Evolutionary conservation across 1,139 yeast species (phyloP), one percentile per base, ranked within the genome.

Genomic region (Tardiomyces depauwii): DNA sequence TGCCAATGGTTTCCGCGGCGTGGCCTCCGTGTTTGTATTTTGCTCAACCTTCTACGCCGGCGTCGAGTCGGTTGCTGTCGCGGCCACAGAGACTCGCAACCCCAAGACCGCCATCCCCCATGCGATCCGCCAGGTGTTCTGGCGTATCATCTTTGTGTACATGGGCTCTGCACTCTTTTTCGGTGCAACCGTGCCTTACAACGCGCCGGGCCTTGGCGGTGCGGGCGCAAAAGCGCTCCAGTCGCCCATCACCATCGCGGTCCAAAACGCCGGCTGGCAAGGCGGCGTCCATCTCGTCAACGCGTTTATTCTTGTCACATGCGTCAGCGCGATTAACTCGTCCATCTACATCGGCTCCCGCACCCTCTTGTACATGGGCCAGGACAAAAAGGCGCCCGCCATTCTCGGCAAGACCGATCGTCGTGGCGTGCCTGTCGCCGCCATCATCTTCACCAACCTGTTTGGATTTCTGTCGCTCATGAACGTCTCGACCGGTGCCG

Each of bases 71-170:
- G 84, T 85, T 28, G 96, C 95, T 56, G 77, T 89, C 47, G 78
- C 95, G 4, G 91, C 94, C 18, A 95, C 95, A 61, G 96, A 89
- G 67, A 76, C 91, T 44, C 73, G 76, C 44, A 83, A 85, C 64
- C 96, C 96, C 48, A 73, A 84, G 61, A 78, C 76, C 54, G 74
- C 93, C 13, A 85, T 89, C 45, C 96, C 96, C 48, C 74, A 75
- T 49, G 96, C 96, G 30, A 84, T 86, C 58, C 77, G 81, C 57
- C 84, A 84, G 60, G 94, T 87, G 36, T 77, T 87, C 54, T 75
- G 78, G 68, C 77, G 96, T 66, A 86, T 89, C 55, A 64, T 85
- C 53, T 68, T 87, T 48, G 84, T 89, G 62, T 89, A 85, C 72
- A 79, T 89, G 59, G 72, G 83, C 14, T 80, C 89, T 12, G 74